These are phyloP conservation scores for Heterobasidion irregulare DNA, from an alignment of 1,284 basidiomycete species.

Conservation along the genomic window DNA sequence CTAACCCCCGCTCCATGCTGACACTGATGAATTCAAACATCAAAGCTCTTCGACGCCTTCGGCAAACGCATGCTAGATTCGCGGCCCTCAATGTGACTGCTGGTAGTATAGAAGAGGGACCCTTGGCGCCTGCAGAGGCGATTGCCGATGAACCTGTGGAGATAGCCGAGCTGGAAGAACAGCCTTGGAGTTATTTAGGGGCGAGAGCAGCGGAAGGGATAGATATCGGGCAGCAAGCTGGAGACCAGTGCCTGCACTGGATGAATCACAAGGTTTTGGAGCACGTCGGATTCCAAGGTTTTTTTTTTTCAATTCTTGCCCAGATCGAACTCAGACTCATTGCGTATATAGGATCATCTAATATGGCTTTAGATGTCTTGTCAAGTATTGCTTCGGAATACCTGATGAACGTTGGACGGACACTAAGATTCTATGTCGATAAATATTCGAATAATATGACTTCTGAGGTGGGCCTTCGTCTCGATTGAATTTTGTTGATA, in stretches of 20 bases:
- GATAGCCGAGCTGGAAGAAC: conserved; percentile 36
- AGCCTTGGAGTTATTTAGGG: conserved; percentile 35
- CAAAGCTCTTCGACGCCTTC: conserved; percentile 57
- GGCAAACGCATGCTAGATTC: conserved; percentile 64
- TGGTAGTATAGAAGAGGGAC: conserved; percentile 20
- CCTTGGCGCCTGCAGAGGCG: background rate
- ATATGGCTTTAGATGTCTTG: conserved; percentile 74
- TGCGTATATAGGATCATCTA: conserved; percentile 43
- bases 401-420: conserved; percentile 79
- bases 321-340: background rate
- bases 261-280: conserved; percentile 69
- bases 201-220: conserved; percentile 6
- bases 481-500: conserved; percentile 3
- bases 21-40: conserved; percentile 68
- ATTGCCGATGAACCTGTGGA: conserved; percentile 12
- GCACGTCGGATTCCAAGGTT: conserved; percentile 87
- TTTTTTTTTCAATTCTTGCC: conserved; percentile 16
- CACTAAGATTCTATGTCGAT: conserved; percentile 76
- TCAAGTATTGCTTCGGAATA: conserved; percentile 77
- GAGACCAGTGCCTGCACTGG: conserved; percentile 59
- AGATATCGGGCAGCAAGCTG: conserved; percentile 45
- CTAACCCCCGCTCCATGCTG: conserved; percentile 37
- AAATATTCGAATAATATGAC: conserved; percentile 76
- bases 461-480: conserved; percentile 50
- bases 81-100: conserved; percentile 36